Base-by-base conservation (phyloP, 768 basidiomycete genomes). In the Tulasnella sp. region DNA sequence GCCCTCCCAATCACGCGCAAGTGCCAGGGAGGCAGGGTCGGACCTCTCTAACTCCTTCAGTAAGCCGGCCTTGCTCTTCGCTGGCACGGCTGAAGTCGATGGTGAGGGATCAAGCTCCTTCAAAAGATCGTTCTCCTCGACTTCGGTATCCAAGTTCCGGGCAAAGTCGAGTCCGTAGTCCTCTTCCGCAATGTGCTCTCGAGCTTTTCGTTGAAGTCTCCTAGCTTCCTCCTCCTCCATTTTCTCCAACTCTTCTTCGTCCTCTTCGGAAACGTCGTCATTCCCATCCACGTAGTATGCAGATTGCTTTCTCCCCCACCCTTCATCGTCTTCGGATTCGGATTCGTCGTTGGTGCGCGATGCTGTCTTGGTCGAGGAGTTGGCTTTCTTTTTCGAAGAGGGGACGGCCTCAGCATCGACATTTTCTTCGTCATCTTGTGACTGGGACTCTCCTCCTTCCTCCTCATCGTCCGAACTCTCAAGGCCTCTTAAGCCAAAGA, bases 201-300 rank as follows among this genome's bases (percentile, higher is more conserved):
- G 86, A 31, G 88, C 85, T 83, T 93, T 95, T 45, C 84, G 82
- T 82, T 97, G 96, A 67, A 97, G 83, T 76, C 93, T 85, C 79
- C 84, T 89, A 8, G 92, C 93, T 82, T 98, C 96, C 81, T 91
- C 90, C 81, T 94, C 93, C 80, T 98, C 95, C 71, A 97, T 84
- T 79, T 92, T 91, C 80, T 93, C 88, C 40, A 90, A 92, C 82
- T 97, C 96, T 80, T 97, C 96, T 78, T 96, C 67, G 29, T 68
- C 91, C 79, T 93, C 93, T 45, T 91, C 91, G 6, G 78, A 73
- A 19, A 82, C 91, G 39, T 92, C 93, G 82, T 94, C 94, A 4
- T 92, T 93, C 3, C 75, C 67, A 69, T 58, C 34, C 19, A 93
- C 89, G 81, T 97, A 97, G 83, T 96, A 98, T 4, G 89, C 91